Base-by-base conservation (phyloP, 2,329 filamentous ascomycete species). In the Tolypocladium tundrense region DNA sequence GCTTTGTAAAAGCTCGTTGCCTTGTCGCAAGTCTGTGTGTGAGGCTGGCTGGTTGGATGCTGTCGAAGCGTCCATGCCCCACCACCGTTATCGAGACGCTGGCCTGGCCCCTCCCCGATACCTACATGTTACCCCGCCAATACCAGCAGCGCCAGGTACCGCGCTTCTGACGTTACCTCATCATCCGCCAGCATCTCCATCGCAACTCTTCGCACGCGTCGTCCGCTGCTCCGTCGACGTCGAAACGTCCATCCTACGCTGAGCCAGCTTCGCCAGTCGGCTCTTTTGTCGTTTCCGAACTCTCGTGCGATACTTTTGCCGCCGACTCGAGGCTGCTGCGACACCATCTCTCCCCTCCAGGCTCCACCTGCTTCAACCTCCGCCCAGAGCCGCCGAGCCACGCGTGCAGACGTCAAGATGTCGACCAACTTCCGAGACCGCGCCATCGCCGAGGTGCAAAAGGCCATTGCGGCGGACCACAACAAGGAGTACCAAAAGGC, bases 401-500 rank as follows among this genome's bases (percentile, higher is more conserved):
- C 55, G 27, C 51, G 37, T 37, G 48, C 54, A 24, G n/a, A 51
- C 58, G 33, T 59, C 58, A 31, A 21, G 55, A 97, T 97, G 92
- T 96, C 91, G 63, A 95, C 91, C 73, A 94, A 99, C 78, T 99
- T 97, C 73, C 86, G 97, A 69, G 92, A 92, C 69, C 91, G 93
- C 68, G 94, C 94, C 68, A 97, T 97, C 79, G 91, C 95, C 70
- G 88, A 90, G 74, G 93, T 99, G 69, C 96, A 96, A 76, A 95
- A 96, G 75, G 94, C 94, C 65, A 97, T 99, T 78, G 92, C 96
- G 72, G 87, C 89, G 67, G 94, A 99, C 78, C 96, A 93, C 65
- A 88, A 90, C 52, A 92, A 91, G 71, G 91, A 97, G 72, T 99
- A 99, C 76, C 91, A 97, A 68, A 93, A 95, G 74, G 94, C 94